Evolutionary conservation across 2,329 filamentous ascomycete species (phyloP).

Genomic region (Golovinomyces cichoracearum): DNA sequence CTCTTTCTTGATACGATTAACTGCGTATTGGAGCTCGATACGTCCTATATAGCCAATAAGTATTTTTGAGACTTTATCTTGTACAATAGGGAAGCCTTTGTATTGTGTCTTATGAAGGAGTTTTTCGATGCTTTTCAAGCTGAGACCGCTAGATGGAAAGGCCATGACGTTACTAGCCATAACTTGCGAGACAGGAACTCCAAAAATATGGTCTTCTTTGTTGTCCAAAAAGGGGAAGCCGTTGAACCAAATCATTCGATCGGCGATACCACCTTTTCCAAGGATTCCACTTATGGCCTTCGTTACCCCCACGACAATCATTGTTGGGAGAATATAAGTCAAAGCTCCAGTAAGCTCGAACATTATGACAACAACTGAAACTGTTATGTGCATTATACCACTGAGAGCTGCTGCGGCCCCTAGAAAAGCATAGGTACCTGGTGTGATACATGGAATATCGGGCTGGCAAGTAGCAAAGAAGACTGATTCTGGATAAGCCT

Average conservation of each 20-base stretch:
- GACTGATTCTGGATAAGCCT: constrained; percentile 49
- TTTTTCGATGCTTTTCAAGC: constrained; percentile 49
- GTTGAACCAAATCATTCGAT: constrained; percentile 90
- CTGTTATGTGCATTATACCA: constrained; percentile 84
- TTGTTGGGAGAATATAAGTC: constrained; percentile 90
- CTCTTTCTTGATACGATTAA: constrained; percentile 51
- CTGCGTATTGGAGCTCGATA: constrained; percentile 68
- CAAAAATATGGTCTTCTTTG: constrained; percentile 78
- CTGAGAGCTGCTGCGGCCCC: constrained; percentile 84
- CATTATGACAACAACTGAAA: constrained; percentile 97
- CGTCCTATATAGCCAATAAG: constrained; percentile 79
- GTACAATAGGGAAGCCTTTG: constrained; percentile 80
- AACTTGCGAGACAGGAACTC: constrained; percentile 69
- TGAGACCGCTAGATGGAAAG: constrained; percentile 48
- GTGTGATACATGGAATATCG: constrained; percentile 68
- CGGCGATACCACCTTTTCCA: constrained; percentile 79
- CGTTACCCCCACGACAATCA: constrained; percentile 93
- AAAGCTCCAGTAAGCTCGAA: constrained; percentile 93
- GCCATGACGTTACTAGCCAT: constrained; percentile 59
- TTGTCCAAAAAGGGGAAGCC: constrained; percentile 91
- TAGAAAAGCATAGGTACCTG: constrained; percentile 88
- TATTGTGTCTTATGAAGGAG: constrained; percentile 56
- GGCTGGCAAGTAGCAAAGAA: constrained; percentile 60
- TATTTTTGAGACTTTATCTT: constrained; percentile 40
- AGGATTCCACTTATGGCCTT: constrained; percentile 98